phyloP scores from a whole-genome alignment of 176 grass and related monocot genomes.

The Elaeis guineensis region DNA sequence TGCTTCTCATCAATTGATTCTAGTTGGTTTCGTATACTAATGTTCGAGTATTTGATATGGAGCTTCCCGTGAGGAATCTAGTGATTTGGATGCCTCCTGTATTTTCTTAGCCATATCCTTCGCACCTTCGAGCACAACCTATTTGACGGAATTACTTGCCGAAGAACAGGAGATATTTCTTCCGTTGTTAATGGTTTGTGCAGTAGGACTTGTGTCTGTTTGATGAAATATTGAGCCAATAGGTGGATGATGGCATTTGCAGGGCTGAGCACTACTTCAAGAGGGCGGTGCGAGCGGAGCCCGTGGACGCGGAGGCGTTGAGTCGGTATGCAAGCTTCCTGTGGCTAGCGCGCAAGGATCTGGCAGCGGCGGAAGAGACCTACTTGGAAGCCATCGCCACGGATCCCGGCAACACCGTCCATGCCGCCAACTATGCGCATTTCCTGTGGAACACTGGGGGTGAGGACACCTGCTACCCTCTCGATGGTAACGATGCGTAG shows the following conservation, averaged over 20 bases:
- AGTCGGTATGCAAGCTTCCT: slow-evolving; percentile 13
- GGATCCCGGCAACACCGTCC: slow-evolving; percentile 15
- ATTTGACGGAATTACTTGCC: too few relatives aligned
- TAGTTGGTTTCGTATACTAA: too few relatives aligned
- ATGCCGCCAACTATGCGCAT: slow-evolving; percentile 23
- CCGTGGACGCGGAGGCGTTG: slow-evolving; percentile 15
- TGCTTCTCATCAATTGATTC: too few relatives aligned
- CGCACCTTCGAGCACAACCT: too few relatives aligned
- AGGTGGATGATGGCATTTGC: background rate
- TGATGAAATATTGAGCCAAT: too few relatives aligned
- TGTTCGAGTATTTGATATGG: too few relatives aligned
- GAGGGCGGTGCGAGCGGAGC: slow-evolving; percentile 2
- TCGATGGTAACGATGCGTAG: background rate
- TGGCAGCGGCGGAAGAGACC: slow-evolving; percentile 14
- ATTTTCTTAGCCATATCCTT: too few relatives aligned
- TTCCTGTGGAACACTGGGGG: slow-evolving; percentile 25
- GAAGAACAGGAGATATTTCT: too few relatives aligned
- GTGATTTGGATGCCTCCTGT: too few relatives aligned
- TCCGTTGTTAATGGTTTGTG: too few relatives aligned
- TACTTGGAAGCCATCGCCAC: slow-evolving; percentile 21
- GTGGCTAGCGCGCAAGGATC: slow-evolving; percentile 14
- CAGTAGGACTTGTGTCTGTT: too few relatives aligned
- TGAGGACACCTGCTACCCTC: slow-evolving; percentile 22
- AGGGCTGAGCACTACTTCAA: slow-evolving; percentile 28
- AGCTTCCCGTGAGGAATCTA: too few relatives aligned